Base-by-base conservation (phyloP, 345 rosid species). In the Populus ilicifolia region DNA sequence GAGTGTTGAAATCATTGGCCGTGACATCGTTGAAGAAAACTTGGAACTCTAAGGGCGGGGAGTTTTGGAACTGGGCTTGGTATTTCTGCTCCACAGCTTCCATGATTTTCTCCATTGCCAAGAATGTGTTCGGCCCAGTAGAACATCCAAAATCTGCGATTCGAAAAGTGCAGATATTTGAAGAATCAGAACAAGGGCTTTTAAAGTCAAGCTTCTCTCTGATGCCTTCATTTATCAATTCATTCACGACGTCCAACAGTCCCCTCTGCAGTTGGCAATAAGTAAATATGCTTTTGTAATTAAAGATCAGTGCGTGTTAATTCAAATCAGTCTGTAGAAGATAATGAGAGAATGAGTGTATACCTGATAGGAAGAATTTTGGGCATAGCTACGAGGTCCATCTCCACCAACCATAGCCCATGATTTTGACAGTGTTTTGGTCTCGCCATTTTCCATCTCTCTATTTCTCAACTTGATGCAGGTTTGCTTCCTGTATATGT, bases 21-120 rank as follows among this genome's bases (percentile, higher is more conserved):
- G 67, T 23, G 6, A 70, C 87, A 50, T 87, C 88, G 36, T 85
- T 87, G 85, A 87, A 87, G 48, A 38, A 83, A 1, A 87, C 85
- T 33, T 80, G 82, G 59, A 77, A 70, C 38, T 77, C 74, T 5
- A 73, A 41, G 11, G 25, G 27, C 1, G 74, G 48, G 16, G 13
- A 12, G 30, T 21, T 56, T 20, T 35, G 38, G 29, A 23, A 25
- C 14, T 67, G 71, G 38, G 33, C 25, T 4, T 17, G 66, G 41
- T 50, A 16, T 36, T 78, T 78, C 33, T 35, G 66, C 35, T 78
- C 43, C 18, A 50, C 62, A 25, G 75, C 54, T 62, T 71, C 56
- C 11, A 78, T 23, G 13, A 78, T 52, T 23, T 72, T 78, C 20
- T 78, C 50, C 6, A 54, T 25, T 6, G 80, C 72, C 17, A 50